These are phyloP conservation scores for Capsicum pubescens DNA, from an alignment of 257 asterid species.

Conservation along the genomic window DNA sequence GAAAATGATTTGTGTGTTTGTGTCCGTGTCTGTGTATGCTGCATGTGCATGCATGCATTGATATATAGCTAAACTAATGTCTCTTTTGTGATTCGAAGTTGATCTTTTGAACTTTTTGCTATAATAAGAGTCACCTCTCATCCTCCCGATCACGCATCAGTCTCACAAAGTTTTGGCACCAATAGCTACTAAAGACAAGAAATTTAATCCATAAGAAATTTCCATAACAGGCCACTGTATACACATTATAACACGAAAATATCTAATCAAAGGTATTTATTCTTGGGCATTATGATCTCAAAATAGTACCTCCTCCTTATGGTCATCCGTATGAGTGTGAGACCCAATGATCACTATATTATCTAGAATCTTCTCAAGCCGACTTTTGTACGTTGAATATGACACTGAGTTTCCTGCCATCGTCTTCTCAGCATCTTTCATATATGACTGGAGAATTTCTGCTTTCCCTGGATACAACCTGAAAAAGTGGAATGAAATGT, in stretches of 20 bases:
- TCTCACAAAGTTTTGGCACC: not conserved
- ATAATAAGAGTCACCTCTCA: not conserved
- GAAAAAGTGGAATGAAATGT: conserved; percentile 29
- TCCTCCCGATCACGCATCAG: not conserved
- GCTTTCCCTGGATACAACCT: conserved; percentile 78
- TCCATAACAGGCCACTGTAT: not conserved
- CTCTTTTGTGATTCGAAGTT: not conserved
- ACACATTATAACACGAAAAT: not conserved
- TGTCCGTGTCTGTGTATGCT: not conserved
- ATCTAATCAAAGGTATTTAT: not conserved
- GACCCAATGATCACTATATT: conserved; percentile 83
- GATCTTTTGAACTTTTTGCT: not conserved
- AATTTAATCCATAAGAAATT: no score
- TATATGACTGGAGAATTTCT: conserved; percentile 67
- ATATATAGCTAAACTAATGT: not conserved
- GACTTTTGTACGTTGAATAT: conserved; percentile 60
- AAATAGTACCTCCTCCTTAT: conserved; percentile 77
- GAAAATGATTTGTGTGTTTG: no score
- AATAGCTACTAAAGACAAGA: not conserved
- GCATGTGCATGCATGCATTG: not conserved
- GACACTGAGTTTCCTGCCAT: conserved; percentile 76
- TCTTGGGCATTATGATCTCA: no score
- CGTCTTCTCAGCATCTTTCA: conserved; percentile 91
- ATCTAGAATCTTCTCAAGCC: conserved; percentile 83
- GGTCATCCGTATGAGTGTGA: conserved; percentile 66